Evolutionary conservation across 305 asterid species (phyloP).

Genomic region (Rubia occidens): DNA sequence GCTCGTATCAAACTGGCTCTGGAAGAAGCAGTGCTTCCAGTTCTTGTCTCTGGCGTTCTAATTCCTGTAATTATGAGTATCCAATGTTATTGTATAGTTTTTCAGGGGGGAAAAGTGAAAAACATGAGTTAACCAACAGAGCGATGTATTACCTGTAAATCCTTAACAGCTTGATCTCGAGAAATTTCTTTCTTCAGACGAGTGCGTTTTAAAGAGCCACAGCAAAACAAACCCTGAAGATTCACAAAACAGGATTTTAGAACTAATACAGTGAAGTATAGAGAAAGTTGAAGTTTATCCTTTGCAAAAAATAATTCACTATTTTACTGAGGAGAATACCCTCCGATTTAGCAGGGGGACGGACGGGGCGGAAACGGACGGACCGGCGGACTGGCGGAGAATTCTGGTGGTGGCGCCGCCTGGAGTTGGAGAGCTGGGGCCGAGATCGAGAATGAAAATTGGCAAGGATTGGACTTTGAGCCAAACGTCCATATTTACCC

Average conservation of each 20-base stretch:
- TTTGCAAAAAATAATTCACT: not conserved
- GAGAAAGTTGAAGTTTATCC: not conserved
- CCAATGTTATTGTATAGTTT: not conserved
- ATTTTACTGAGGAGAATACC: not conserved
- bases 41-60: slow-evolving; percentile 74
- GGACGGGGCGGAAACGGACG: too few species aligned
- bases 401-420: too few species aligned
- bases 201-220: slow-evolving; percentile 77
- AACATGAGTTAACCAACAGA: not conserved
- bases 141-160: slow-evolving; percentile 54
- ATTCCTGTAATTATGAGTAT: slow-evolving; percentile 41
- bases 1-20: slow-evolving; percentile 27
- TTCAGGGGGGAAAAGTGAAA: not conserved
- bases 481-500: too few species aligned
- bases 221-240: too few species aligned
- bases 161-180: slow-evolving; percentile 70
- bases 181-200: slow-evolving; percentile 64
- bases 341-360: slow-evolving; percentile 2
- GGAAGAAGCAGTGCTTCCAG: slow-evolving; percentile 59
- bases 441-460: too few species aligned
- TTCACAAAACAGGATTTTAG: not conserved
- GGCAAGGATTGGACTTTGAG: too few species aligned
- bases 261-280: not conserved
- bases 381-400: too few species aligned
- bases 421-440: too few species aligned